phyloP scores from a whole-genome alignment of 371 early-diverging fungal species.

The Umbelopsis sp. region DNA sequence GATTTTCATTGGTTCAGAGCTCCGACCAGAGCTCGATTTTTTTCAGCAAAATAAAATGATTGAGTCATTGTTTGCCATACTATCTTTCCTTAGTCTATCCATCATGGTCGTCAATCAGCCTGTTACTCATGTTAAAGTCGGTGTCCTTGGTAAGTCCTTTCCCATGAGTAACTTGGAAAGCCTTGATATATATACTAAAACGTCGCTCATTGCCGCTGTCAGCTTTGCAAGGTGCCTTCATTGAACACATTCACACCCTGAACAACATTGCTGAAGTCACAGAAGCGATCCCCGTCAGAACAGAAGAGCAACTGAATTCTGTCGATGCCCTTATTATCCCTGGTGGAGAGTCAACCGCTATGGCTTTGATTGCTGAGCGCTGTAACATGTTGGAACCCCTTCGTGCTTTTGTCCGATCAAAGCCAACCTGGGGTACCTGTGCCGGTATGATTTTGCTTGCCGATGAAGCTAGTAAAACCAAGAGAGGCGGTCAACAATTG shows the following conservation, averaged over 20 bases:
- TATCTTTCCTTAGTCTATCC: neutral
- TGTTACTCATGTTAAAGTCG: constrained; percentile 32
- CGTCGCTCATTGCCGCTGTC: neutral
- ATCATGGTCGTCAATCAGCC: constrained; percentile 20
- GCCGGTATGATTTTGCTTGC: constrained; percentile 95
- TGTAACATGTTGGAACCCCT: constrained; percentile 78
- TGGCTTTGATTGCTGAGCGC: constrained; percentile 88
- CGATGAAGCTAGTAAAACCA: constrained; percentile 71
- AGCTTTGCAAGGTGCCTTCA: constrained; percentile 94
- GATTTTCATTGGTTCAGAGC: neutral
- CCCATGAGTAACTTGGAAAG: neutral
- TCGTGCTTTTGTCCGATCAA: constrained; percentile 71
- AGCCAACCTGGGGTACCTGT: constrained; percentile 95
- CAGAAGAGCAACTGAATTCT: constrained; percentile 59
- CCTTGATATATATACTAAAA: neutral
- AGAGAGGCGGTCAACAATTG: constrained; percentile 84
- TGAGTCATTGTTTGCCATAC: constrained; percentile 14
- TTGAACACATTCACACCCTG: constrained; percentile 87
- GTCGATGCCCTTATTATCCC: constrained; percentile 93
- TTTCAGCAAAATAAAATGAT: neutral
- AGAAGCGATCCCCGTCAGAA: constrained; percentile 71
- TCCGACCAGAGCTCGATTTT: neutral
- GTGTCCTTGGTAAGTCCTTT: constrained; percentile 45
- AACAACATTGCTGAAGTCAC: constrained; percentile 61
- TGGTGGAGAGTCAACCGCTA: constrained; percentile 95